Conservation (phyloP, 805 yeast species). For the Zygoascus tannicola region DNA sequence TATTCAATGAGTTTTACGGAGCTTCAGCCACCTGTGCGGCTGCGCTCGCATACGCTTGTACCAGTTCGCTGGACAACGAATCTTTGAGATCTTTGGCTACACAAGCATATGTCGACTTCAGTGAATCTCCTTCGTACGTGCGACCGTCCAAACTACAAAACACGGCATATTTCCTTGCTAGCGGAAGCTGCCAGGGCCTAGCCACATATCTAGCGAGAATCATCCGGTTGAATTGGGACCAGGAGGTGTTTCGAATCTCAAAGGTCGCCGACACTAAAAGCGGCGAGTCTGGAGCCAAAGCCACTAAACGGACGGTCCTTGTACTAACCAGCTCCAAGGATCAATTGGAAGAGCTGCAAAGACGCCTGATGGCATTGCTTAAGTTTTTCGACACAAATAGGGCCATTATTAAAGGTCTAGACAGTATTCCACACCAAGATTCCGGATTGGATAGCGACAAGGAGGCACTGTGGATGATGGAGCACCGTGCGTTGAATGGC, state of each 20-base stretch:
- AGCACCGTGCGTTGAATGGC: conserved; percentile 77
- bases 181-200: conserved; percentile 87
- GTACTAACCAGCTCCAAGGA: conserved; percentile 14
- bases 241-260: conserved; percentile 45
- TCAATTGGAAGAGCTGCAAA: conserved; percentile 24
- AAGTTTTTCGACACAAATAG: conserved; percentile 36
- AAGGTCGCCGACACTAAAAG: conserved; percentile 8
- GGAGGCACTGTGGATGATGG: conserved; percentile 32
- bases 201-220: conserved; percentile 70
- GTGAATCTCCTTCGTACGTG: conserved; percentile 23
- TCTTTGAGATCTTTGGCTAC: conserved; percentile 31
- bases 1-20: conserved; percentile 73
- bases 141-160: background rate
- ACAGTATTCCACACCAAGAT: conserved; percentile 19
- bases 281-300: background rate
- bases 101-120: conserved; percentile 25
- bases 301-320: conserved; percentile 5
- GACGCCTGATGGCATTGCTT: conserved; percentile 25
- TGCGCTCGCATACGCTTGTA: conserved; percentile 65
- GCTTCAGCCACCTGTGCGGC: conserved; percentile 84
- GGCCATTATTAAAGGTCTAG: conserved; percentile 36
- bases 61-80: conserved; percentile 32
- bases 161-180: conserved; percentile 50
- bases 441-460: conserved; percentile 4
- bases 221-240: conserved; percentile 71